Conservation (phyloP, 768 basidiomycete species). For the Dioszegia crocea region DNA sequence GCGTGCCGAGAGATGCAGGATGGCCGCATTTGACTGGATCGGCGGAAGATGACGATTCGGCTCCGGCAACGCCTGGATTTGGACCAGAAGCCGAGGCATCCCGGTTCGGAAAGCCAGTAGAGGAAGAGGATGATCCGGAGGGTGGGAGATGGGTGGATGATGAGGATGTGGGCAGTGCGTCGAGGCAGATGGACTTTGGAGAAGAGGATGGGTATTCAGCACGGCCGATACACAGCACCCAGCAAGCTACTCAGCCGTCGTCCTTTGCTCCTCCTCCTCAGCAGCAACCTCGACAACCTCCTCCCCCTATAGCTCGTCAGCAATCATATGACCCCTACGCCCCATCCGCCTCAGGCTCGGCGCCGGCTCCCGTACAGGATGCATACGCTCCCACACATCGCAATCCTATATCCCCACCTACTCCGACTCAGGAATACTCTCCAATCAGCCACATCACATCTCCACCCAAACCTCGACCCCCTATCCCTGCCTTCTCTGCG, state of each 20-base stretch:
- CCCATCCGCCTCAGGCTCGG: not conserved
- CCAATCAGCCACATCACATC: not conserved
- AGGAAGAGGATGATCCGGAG: not conserved
- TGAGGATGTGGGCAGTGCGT: not conserved
- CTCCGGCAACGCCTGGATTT: not conserved
- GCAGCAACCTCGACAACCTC: not conserved
- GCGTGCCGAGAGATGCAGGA: conserved; percentile 5
- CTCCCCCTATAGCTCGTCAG: not conserved
- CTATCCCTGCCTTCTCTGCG: not conserved
- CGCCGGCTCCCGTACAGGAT: not conserved
- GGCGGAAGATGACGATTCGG: not conserved
- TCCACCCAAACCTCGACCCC: conserved; percentile 1
- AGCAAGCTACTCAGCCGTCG: not conserved
- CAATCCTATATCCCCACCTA: not conserved
- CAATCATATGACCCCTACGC: conserved; percentile 10
- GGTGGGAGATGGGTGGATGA: not conserved
- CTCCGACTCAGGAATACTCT: not conserved
- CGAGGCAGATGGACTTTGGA: not conserved
- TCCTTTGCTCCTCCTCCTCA: not conserved
- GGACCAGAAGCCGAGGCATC: not conserved
- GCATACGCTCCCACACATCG: not conserved
- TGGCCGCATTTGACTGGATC: conserved; percentile 2
- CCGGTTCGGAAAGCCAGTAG: not conserved
- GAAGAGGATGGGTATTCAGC: not conserved
- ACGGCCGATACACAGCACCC: not conserved